A percentile compares a stretch with the other conserved stretches of the same genome.
Evolutionary conservation across 352 stramenopile genomes (phyloP).

Genomic region (Globisporangium paroecandrum): DNA sequence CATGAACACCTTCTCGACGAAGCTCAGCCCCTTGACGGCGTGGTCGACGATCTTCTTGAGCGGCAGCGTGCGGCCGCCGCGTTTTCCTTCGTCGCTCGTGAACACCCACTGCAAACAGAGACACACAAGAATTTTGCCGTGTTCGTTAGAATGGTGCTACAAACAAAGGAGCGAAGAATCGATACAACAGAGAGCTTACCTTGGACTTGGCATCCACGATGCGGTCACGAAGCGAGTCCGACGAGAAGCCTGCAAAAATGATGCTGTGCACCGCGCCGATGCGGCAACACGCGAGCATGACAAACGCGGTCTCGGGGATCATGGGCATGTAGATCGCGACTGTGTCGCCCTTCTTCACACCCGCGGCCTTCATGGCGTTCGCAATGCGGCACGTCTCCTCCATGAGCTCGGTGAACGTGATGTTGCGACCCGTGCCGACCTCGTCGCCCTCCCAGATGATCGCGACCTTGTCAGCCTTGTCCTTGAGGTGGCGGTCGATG

Average conservation of each 20-base stretch:
- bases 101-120: slow-evolving; percentile 80
- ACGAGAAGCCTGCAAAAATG: slow-evolving; percentile 96
- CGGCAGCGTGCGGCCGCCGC: slow-evolving; percentile 89
- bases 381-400: slow-evolving; percentile 89
- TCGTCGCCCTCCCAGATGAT: slow-evolving; percentile 98
- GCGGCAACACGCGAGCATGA: slow-evolving; percentile 97
- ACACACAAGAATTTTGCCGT: background rate
- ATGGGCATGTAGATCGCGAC: slow-evolving; percentile 98
- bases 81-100: slow-evolving; percentile 92
- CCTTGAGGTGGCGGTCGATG: slow-evolving; percentile 92
- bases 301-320: slow-evolving; percentile 97
- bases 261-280: slow-evolving; percentile 96
- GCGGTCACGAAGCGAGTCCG: slow-evolving; percentile 93
- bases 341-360: slow-evolving; percentile 80
- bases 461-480: slow-evolving; percentile 84
- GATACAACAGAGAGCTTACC: background rate
- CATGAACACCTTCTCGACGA: slow-evolving; percentile 94
- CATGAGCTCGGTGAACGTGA: slow-evolving; percentile 92
- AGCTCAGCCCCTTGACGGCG: slow-evolving; percentile 82
- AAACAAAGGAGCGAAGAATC: background rate
- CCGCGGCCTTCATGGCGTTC: slow-evolving; percentile 83
- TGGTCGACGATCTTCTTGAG: slow-evolving; percentile 97
- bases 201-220: slow-evolving; percentile 87
- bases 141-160: background rate
- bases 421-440: slow-evolving; percentile 79